phyloP scores from a whole-genome alignment of 2,329 filamentous ascomycete species.

The Triangularia verruculosa region DNA sequence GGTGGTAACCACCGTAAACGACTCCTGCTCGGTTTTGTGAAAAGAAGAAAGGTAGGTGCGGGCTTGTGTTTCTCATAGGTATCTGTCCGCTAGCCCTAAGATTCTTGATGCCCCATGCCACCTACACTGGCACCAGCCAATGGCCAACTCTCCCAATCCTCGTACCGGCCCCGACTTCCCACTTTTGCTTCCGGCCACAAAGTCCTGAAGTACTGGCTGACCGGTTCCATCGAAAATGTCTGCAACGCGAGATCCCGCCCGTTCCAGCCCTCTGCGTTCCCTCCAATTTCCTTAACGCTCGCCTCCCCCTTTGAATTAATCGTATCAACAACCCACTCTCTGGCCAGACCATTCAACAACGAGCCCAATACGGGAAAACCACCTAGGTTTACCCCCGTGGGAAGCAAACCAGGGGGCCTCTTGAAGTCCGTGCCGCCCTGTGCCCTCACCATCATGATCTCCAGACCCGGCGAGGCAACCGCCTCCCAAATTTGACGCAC shows the following conservation, averaged over 20 bases:
- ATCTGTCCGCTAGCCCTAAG: not conserved
- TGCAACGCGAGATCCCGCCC: not conserved
- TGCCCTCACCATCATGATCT: slow-evolving; percentile 5
- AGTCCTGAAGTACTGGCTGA: not conserved
- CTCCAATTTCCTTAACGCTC: not conserved
- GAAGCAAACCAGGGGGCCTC: not conserved
- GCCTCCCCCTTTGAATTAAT: not conserved
- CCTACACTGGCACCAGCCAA: not conserved
- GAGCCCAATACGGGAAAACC: not conserved
- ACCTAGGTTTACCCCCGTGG: not conserved
- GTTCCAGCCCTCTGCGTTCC: not conserved
- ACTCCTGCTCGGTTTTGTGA: not conserved
- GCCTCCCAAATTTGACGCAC: not conserved
- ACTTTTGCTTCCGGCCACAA: not conserved
- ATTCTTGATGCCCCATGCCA: not conserved
- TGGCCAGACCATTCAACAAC: not conserved
- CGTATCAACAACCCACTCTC: not conserved
- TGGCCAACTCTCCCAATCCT: slow-evolving; percentile 1
- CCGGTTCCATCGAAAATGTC: not conserved
- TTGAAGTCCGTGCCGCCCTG: not conserved
- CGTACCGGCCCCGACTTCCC: not conserved
- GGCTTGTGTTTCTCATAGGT: not conserved
- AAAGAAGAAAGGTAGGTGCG: not conserved
- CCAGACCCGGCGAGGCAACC: not conserved
- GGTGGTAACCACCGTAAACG: not conserved